These are phyloP conservation scores for Ganoderma meredithae DNA, from an alignment of 1,284 basidiomycete genomes.

Conservation along the genomic window DNA sequence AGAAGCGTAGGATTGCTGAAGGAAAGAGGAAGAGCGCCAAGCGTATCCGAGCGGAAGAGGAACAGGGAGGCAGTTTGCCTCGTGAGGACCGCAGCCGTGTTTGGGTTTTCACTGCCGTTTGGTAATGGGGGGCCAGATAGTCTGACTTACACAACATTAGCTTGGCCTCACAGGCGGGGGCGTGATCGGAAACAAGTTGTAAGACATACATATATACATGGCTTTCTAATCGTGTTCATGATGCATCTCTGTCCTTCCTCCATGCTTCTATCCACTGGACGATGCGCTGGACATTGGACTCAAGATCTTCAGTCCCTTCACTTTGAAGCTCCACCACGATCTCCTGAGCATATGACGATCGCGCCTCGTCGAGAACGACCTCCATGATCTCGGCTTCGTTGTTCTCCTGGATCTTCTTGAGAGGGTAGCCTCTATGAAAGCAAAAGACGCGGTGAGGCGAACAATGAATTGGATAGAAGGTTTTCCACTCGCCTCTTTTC, in stretches of 20 bases:
- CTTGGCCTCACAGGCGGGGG: neutral
- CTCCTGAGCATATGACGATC: slow-evolving; percentile 83
- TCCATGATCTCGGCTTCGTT: slow-evolving; percentile 99
- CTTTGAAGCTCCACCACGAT: slow-evolving; percentile 90
- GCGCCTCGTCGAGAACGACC: slow-evolving; percentile 89
- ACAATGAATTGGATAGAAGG: neutral
- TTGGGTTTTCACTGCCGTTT: slow-evolving; percentile 36
- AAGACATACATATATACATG: slow-evolving; percentile 14
- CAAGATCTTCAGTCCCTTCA: slow-evolving; percentile 83
- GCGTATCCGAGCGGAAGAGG: slow-evolving; percentile 45
- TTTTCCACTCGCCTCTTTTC: slow-evolving; percentile 79
- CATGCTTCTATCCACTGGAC: slow-evolving; percentile 87
- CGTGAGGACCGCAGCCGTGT: slow-evolving; percentile 41
- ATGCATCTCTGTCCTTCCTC: slow-evolving; percentile 57
- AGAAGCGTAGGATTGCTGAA: slow-evolving; percentile 53
- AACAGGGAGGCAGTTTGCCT: slow-evolving; percentile 42
- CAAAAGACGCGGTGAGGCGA: neutral
- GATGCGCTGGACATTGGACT: slow-evolving; percentile 87
- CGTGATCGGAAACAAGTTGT: neutral
- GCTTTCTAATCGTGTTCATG: slow-evolving; percentile 11
- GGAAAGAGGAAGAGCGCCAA: slow-evolving; percentile 57
- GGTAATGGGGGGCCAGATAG: neutral
- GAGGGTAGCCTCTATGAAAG: slow-evolving; percentile 75
- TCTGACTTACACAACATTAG: neutral
- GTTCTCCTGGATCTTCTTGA: slow-evolving; percentile 98